Percentiles rank a stretch among this genome's conserved stretches.
Evolutionary conservation across 495 filamentous ascomycete genomes (phyloP).

Genomic region (Tuber indicum): DNA sequence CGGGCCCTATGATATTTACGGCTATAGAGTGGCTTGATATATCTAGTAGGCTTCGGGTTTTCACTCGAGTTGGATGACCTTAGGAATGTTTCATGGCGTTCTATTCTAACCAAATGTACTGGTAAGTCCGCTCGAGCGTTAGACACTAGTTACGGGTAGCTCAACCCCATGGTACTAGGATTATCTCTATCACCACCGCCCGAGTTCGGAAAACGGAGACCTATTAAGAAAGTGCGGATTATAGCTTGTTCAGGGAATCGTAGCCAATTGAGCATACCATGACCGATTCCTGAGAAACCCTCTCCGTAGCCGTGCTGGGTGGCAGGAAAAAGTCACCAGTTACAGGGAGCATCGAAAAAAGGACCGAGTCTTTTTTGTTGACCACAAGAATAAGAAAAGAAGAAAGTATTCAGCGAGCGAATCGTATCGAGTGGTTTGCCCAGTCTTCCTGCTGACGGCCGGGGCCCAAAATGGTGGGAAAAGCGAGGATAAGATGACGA

Average conservation of each 20-base stretch:
- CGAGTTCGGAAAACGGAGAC: not conserved
- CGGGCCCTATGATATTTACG: not conserved
- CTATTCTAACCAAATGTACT: not conserved
- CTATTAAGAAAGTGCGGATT: not conserved
- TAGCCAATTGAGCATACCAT: not conserved
- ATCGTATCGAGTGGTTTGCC: not conserved
- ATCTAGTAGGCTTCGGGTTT: not conserved
- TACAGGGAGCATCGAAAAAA: not conserved
- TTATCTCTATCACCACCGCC: not conserved
- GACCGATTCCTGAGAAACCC: not conserved
- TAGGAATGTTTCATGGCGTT: not conserved
- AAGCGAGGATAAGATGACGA: not conserved
- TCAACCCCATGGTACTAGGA: not conserved
- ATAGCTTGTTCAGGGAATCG: not conserved
- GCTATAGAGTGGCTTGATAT: not conserved
- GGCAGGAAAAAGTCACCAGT: not conserved
- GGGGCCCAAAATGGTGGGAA: constrained; percentile 3
- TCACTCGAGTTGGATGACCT: not conserved
- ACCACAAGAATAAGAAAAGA: not conserved
- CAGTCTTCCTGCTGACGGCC: not conserved
- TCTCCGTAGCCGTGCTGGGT: not conserved
- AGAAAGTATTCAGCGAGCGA: not conserved
- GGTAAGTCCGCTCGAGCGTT: not conserved
- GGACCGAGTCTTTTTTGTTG: not conserved
- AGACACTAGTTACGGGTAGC: not conserved